These are phyloP conservation scores for Kokia cookei DNA, from an alignment of 441 rosid genomes.

Conservation along the genomic window DNA sequence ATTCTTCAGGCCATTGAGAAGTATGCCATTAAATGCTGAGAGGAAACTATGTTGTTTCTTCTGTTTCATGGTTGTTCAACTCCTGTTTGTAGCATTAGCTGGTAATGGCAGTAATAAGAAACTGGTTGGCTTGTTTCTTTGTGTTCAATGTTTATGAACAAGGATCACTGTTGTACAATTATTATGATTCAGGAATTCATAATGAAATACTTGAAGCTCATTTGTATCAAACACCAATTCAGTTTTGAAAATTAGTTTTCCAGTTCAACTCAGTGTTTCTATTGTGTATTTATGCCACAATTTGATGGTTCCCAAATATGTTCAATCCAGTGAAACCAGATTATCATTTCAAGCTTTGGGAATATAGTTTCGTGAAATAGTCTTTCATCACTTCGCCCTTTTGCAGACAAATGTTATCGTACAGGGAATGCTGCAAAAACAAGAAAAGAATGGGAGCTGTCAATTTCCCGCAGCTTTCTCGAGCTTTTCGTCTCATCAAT, in stretches of 20 bases:
- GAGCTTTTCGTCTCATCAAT: conserved; percentile 32
- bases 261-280: background rate
- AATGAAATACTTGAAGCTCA: background rate
- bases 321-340: background rate
- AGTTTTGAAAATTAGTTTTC: background rate
- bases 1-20: background rate
- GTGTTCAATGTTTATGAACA: background rate
- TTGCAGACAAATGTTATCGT: conserved; percentile 8
- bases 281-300: background rate
- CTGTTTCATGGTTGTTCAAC: background rate
- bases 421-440: conserved; percentile 40
- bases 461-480: conserved; percentile 46
- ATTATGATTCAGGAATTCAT: background rate
- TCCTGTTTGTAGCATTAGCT: background rate
- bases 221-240: background rate
- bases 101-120: background rate
- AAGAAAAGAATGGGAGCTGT: conserved; percentile 62
- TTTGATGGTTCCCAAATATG: background rate
- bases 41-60: background rate
- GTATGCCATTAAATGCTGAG: background rate
- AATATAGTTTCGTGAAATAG: conserved; percentile 18
- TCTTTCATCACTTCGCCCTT: background rate
- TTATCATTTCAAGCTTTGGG: background rate
- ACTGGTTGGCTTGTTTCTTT: background rate
- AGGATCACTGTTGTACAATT: background rate